A percentile compares a stretch with the other conserved stretches of the same genome.
Conservation (phyloP, 2,329 filamentous ascomycete genomes). For the Amauroascus niger region DNA sequence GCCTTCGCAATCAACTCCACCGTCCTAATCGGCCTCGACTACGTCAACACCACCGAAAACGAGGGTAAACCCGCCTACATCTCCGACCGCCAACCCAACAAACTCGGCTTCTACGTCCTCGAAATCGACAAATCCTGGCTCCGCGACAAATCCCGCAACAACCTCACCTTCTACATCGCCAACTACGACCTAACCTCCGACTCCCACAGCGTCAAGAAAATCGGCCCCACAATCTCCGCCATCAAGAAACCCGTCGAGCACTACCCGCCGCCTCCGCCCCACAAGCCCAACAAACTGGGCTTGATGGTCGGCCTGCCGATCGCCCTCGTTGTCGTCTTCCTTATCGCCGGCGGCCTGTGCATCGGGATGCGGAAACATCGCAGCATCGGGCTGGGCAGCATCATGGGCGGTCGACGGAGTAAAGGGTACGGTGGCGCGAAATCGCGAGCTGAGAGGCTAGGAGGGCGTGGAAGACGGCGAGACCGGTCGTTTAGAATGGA, state of each 20-base stretch:
- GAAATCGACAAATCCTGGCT: slow-evolving; percentile 35
- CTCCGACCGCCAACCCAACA: slow-evolving; percentile 30
- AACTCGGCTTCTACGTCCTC: slow-evolving; percentile 32
- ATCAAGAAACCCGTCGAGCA: slow-evolving; percentile 28
- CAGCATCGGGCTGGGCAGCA: slow-evolving; percentile 28
- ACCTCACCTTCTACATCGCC: slow-evolving; percentile 32
- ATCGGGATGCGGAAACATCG: slow-evolving; percentile 37
- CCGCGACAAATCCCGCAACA: slow-evolving; percentile 30
- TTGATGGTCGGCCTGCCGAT: slow-evolving; percentile 38
- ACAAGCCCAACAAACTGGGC: slow-evolving; percentile 26
- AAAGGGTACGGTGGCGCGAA: slow-evolving; percentile 32
- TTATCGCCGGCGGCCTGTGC: slow-evolving; percentile 31
- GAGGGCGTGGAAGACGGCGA: slow-evolving; percentile 15
- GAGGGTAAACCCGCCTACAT: slow-evolving; percentile 30
- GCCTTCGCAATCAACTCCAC: slow-evolving; percentile 26
- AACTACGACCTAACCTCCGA: slow-evolving; percentile 23
- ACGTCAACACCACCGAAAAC: slow-evolving; percentile 26
- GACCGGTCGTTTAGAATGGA: slow-evolving; percentile 25
- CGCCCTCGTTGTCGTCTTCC: slow-evolving; percentile 28
- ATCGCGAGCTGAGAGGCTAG: slow-evolving; percentile 29
- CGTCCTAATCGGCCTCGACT: slow-evolving; percentile 28
- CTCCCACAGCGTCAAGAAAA: slow-evolving; percentile 20
- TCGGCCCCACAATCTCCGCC: slow-evolving; percentile 32
- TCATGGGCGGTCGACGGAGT: slow-evolving; percentile 28
- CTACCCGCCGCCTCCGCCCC: slow-evolving; percentile 26